Percentiles rank a stretch among this genome's conserved stretches.
phyloP scores from a whole-genome alignment of 768 basidiomycete genomes.

The Mycena sanguinolenta region DNA sequence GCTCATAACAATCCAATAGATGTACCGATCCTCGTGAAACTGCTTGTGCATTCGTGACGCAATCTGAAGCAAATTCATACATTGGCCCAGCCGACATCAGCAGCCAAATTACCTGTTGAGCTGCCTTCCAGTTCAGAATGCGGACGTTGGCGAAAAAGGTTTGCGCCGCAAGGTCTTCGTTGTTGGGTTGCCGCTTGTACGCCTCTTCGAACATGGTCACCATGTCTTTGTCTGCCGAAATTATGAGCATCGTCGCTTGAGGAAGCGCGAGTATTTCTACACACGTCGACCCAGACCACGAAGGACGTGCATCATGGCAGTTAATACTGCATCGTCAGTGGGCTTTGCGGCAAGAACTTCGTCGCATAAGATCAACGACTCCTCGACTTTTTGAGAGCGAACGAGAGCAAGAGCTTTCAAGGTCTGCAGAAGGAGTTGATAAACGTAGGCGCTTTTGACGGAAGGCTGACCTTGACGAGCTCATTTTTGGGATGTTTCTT shows the following conservation, averaged over 20 bases:
- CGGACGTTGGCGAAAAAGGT: slow-evolving; percentile 89
- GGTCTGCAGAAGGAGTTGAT: slow-evolving; percentile 60
- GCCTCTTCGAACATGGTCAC: slow-evolving; percentile 90
- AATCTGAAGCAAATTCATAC: slow-evolving; percentile 58
- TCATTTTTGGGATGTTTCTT: slow-evolving; percentile 86
- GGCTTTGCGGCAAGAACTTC: slow-evolving; percentile 83
- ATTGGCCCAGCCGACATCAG: neutral
- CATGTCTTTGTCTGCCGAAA: slow-evolving; percentile 74
- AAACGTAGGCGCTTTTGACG: slow-evolving; percentile 37
- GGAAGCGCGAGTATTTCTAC: slow-evolving; percentile 37
- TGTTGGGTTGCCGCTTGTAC: slow-evolving; percentile 82
- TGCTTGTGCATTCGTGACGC: slow-evolving; percentile 87
- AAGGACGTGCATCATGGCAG: slow-evolving; percentile 87
- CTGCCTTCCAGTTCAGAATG: slow-evolving; percentile 86
- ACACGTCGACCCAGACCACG: slow-evolving; percentile 80
- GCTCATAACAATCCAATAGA: slow-evolving; percentile 88
- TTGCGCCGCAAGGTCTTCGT: slow-evolving; percentile 87
- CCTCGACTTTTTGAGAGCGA: slow-evolving; percentile 88
- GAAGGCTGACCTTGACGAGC: slow-evolving; percentile 68
- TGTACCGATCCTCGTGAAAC: slow-evolving; percentile 84
- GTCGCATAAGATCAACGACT: slow-evolving; percentile 82
- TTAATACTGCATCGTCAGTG: slow-evolving; percentile 79
- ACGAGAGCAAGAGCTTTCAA: slow-evolving; percentile 88
- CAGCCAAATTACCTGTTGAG: slow-evolving; percentile 72
- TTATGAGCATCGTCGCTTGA: slow-evolving; percentile 21